Evolutionary conservation across 352 stramenopile genomes (phyloP).

Genomic region (Phytophthora megakarya): DNA sequence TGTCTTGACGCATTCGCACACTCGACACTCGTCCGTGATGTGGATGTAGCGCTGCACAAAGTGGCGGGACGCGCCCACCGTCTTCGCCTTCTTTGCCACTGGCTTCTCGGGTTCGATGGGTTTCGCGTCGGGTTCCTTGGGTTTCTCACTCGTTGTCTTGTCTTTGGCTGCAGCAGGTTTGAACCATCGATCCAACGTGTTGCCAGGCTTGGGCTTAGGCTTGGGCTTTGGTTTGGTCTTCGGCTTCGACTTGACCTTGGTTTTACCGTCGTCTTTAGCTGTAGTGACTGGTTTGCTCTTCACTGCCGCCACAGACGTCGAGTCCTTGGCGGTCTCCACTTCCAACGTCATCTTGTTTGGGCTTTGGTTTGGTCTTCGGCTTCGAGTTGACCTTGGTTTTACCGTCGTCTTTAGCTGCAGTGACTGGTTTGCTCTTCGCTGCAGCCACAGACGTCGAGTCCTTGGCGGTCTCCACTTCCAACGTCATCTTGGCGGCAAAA

Average conservation of each 20-base stretch:
- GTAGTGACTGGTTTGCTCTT: neutral
- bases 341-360: constrained; percentile 14
- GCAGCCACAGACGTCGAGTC: neutral
- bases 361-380: constrained; percentile 26
- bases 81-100: constrained; percentile 24
- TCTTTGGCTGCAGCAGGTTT: constrained; percentile 30
- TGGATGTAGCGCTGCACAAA: constrained; percentile 77
- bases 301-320: neutral
- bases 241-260: constrained; percentile 12
- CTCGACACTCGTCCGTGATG: constrained; percentile 68
- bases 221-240: constrained; percentile 34
- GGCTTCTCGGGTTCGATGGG: neutral
- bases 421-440: neutral
- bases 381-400: constrained; percentile 19
- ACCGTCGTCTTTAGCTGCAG: neutral
- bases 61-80: constrained; percentile 35
- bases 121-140: neutral
- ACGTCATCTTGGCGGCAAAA: constrained; percentile 23
- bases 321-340: neutral
- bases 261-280: constrained; percentile 3
- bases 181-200: constrained; percentile 70
- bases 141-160: constrained; percentile 20
- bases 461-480: neutral
- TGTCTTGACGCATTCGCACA: constrained; percentile 60
- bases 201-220: constrained; percentile 36